These are phyloP conservation scores for Russula griseocarnosa DNA, from an alignment of 768 basidiomycete species.

Conservation along the genomic window DNA sequence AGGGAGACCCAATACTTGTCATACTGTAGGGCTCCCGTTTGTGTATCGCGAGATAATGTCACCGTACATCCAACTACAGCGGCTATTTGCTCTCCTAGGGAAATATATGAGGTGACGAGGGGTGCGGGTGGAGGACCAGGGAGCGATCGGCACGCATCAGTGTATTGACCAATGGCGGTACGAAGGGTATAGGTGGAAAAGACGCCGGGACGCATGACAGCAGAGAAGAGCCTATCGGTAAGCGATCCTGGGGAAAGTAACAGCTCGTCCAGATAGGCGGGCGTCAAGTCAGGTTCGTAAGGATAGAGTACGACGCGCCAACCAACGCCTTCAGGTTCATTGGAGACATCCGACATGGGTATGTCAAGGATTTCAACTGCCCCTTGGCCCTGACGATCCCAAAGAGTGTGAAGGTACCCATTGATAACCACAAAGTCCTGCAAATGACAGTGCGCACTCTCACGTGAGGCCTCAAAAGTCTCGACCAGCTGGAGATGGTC, in stretches of 20 bases:
- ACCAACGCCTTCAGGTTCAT: conserved; percentile 33
- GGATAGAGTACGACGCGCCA: conserved; percentile 62
- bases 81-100: conserved; percentile 70
- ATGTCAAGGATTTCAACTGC: conserved; percentile 57
- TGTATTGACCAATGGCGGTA: conserved; percentile 80
- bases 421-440: conserved; percentile 67
- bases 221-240: conserved; percentile 74
- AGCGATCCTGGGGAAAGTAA: conserved; percentile 68
- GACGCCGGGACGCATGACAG: conserved; percentile 80
- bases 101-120: conserved; percentile 58
- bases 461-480: conserved; percentile 54
- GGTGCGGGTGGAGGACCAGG: conserved; percentile 55
- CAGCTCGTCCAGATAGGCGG: conserved; percentile 84
- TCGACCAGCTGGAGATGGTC: conserved; percentile 60
- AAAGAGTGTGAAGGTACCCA: conserved; percentile 60
- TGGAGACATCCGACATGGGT: conserved; percentile 38
- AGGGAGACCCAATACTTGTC: conserved; percentile 79
- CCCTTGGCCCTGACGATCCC: conserved; percentile 78
- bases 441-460: conserved; percentile 64
- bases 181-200: conserved; percentile 82
- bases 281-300: conserved; percentile 72
- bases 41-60: conserved; percentile 61
- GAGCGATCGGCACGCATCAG: conserved; percentile 61
- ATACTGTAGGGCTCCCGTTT: conserved; percentile 75
- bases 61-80: conserved; percentile 87